Evolutionary conservation across 768 basidiomycete species (phyloP), one percentile per base, ranked within the genome.

Genomic region (Phallus indusiatus): DNA sequence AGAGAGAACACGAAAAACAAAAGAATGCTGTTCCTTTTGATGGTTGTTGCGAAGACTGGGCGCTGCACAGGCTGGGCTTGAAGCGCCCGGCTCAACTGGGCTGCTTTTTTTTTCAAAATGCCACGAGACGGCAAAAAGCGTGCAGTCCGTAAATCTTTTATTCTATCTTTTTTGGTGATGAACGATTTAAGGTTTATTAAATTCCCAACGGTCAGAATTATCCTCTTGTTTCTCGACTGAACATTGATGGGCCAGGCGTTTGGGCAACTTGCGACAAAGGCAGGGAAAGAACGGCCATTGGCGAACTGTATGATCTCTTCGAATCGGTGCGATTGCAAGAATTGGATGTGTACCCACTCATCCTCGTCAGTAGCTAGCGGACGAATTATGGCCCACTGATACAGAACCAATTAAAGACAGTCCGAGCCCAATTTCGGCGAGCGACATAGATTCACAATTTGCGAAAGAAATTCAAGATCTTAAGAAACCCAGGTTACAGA

Each of bases 251-350:
- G 9, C 90, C 90, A 18, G 90, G 90, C 17, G 73, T 93, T 18
- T 93, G 90, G 90, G 86, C 82, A 10, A 90, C 84, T 65, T 92
- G 88, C 64, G 79, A 90, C 33, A 89, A 86, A 68, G 90, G 90
- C 18, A 92, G 85, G 64, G 91, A 93, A 69, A 86, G 80, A 62
- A 85, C 84, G 65, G 79, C 86, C 0, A 80, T 89, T 4, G 82
- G 84, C 37, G 90, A 93, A 67, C 69, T 89, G 36, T 85, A 85
- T 62, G 88, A 90, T 65, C 65, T 93, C 10, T 89, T 93, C 56
- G 86, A 90, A 60, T 79, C 79, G 54, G 90, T 90, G 62, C 65
- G 83, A 70, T 22, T 51, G 33, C 24, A 28, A 14, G 33, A 16
- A n/a, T 60, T 34, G 22, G 1, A 16, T 52, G 22, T 61, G 58